Evolutionary conservation across 257 asterid species (phyloP).

Genomic region (Galeopsis tetrahit): DNA sequence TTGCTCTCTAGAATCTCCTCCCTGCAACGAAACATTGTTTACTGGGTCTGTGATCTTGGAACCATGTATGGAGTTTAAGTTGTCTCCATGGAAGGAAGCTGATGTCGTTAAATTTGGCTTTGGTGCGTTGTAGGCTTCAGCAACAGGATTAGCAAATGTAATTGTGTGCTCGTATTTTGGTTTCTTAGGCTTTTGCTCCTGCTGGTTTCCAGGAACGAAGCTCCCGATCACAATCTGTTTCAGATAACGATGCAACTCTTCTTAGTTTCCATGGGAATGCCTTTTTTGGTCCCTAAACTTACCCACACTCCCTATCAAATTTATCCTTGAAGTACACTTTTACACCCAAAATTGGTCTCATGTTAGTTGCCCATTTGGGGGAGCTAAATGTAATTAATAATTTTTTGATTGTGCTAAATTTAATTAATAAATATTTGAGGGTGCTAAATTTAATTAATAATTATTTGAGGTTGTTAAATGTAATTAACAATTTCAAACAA

Average conservation of each 20-base stretch:
- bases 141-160: constrained; percentile 46
- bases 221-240: constrained; percentile 84
- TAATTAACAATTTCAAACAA: too few species aligned
- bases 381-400: too few species aligned
- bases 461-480: too few species aligned
- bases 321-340: too few species aligned
- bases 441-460: too few species aligned
- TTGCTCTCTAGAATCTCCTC: constrained; percentile 60
- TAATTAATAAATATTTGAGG: too few species aligned
- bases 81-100: constrained; percentile 55
- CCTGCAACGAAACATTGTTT: constrained; percentile 45
- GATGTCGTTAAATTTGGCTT: constrained; percentile 50
- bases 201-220: constrained; percentile 60
- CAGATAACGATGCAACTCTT: constrained; percentile 21
- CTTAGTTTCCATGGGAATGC: background rate
- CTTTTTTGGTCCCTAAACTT: too few species aligned
- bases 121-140: constrained; percentile 46
- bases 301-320: too few species aligned
- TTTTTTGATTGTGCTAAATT: too few species aligned
- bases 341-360: too few species aligned
- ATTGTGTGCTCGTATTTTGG: constrained; percentile 60
- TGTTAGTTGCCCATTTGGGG: too few species aligned
- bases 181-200: constrained; percentile 61
- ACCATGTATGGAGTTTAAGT: constrained; percentile 47
- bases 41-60: constrained; percentile 48